Base-by-base conservation (phyloP, 106 monocot species). In the Chionographis japonica region DNA sequence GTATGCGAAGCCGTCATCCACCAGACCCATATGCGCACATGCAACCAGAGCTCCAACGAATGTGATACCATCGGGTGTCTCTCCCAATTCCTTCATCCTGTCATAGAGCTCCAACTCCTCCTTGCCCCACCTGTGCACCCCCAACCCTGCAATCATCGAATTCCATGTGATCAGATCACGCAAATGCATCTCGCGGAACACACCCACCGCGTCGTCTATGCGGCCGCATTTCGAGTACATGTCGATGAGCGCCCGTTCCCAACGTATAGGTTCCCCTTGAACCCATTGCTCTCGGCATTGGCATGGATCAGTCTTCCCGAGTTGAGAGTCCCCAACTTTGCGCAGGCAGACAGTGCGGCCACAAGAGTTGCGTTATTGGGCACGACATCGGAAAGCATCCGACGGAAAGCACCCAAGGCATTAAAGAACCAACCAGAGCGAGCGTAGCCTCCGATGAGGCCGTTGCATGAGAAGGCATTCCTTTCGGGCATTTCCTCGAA, bases 221-320 rank as follows among this genome's bases (percentile, higher is more conserved):
- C 79, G 79, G 6, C 91, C 91, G 65, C 91, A 91, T 69, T 84
- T 91, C 4, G 79, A 62, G 50, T 87, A 91, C 91, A 91, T 86
- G 60, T 91, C 87, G 2, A 87, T 75, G 2, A 87, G 70, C n/a
- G n/a, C 6, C 66, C 86, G 66, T 81, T 84, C 13, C 62, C 65
- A 11, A 91, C 75, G 52, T 76, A 72, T 4, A 68, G 4, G 17
- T 72, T 66, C 2, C 8, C 9, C 42, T 68, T 66, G 40, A 87
- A 77, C 6, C 74, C 68, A 38, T 75, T 76, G 50, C 19, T 60
- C 11, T 78, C 39, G 9, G 75, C 76, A 59, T 69, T 84, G 5
- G 64, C 41, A 75, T 91, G 91, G 66, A 91, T 55, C 74, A 74
- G 57, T 58, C 58, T 81, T 19, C 87, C 91, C 38, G 61, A 46